Base-by-base conservation (phyloP, 2,329 filamentous ascomycete genomes). In the Fusarium albosuccineum region DNA sequence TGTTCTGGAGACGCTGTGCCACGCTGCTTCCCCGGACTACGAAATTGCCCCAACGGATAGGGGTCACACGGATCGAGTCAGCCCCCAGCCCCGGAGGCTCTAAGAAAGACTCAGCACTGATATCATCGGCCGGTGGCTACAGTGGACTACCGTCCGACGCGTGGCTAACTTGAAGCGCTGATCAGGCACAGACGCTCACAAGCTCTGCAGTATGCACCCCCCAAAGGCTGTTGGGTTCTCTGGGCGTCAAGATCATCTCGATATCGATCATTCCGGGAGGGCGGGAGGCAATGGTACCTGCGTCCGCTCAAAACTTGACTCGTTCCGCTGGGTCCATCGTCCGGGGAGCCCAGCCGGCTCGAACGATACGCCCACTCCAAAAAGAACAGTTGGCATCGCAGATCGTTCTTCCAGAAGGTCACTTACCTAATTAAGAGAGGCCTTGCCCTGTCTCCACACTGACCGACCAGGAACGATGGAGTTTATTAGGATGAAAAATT, bases 371-470 rank as follows among this genome's bases (percentile, higher is more conserved):
- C 50, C 46, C 65, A 56, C 48, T 64, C 45, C 55, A 57, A 60
- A 62, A 59, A 60, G 57, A 66, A 66, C 57, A 41, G 46, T 46
- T 70, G 60, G 64, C 59, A 65, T 44, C 44, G 71, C 62, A 67
- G 64, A 67, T 70, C 60, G 50, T 63, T 57, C 68, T 74, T 74
- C 68, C 62, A 76, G 74, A 75, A 75, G 66, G 55, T 70, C 64
- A 57, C 52, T 66, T 65, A 53, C 62, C 61, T 62, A 60, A 64
- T 57, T 60, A 57, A 64, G 61, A 63, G 67, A n/a, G n/a, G 62
- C 68, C 60, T 62, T 64, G 60, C 37, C 41, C 11, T 46, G 58
- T 52, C 55, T 37, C 71, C 70, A 73, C 71, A 62, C 44, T 61
- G 53, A 53, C 37, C 55, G 42, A 54, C 61, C 55, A 70, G 49